phyloP scores from a whole-genome alignment of 2,329 filamentous ascomycete species.

The Claviceps paspali region DNA sequence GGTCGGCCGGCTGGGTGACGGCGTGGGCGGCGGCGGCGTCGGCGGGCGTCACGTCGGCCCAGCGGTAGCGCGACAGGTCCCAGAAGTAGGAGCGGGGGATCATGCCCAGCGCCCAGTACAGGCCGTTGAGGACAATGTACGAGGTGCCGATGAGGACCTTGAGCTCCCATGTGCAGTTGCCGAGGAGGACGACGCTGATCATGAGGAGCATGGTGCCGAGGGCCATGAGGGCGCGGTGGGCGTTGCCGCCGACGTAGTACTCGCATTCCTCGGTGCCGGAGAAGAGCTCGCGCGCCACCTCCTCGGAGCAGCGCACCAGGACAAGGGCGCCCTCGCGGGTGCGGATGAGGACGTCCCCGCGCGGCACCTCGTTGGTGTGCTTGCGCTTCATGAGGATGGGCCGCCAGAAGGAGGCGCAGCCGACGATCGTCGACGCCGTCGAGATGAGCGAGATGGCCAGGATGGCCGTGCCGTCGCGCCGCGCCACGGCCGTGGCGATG shows the following conservation, averaged over 20 bases:
- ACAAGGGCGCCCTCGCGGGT: constrained; percentile 46
- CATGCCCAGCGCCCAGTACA: constrained; percentile 42
- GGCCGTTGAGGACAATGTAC: constrained; percentile 43
- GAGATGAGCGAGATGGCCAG: constrained; percentile 36
- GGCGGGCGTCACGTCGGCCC: constrained; percentile 23
- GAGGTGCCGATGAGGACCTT: constrained; percentile 42
- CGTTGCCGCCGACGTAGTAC: constrained; percentile 32
- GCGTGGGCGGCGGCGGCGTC: constrained; percentile 23
- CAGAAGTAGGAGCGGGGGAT: constrained; percentile 35
- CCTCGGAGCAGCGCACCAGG: constrained; percentile 40
- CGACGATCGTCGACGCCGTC: constrained; percentile 35
- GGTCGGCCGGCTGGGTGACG: constrained; percentile 15
- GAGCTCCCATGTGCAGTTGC: constrained; percentile 45
- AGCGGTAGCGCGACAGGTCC: constrained; percentile 39
- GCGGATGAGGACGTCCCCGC: constrained; percentile 44
- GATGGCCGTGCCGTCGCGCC: constrained; percentile 21
- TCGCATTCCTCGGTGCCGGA: constrained; percentile 43
- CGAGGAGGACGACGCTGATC: constrained; percentile 43
- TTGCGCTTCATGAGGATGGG: constrained; percentile 37
- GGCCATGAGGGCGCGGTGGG: constrained; percentile 39
- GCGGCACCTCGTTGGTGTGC: constrained; percentile 31
- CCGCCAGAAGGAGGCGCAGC: constrained; percentile 42
- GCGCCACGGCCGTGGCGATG: constrained; percentile 24
- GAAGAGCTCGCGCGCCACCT: constrained; percentile 48
- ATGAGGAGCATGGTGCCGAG: constrained; percentile 44